Conservation (phyloP, 2,329 filamentous ascomycete species). For the Pseudogymnoascus sp. region DNA sequence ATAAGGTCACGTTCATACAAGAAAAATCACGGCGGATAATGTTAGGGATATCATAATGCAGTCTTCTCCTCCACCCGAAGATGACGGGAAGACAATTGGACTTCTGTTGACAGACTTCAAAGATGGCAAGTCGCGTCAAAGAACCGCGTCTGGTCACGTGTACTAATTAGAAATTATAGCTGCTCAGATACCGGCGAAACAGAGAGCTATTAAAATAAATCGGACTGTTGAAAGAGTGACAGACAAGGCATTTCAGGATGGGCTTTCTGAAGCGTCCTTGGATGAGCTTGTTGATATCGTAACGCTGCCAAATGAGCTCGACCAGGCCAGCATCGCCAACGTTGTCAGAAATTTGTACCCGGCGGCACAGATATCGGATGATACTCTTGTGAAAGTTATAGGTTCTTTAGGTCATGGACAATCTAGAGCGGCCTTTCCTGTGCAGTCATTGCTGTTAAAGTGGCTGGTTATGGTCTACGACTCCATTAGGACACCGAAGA, state of each 20-base stretch:
- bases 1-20: not conserved
- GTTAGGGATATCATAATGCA: not conserved
- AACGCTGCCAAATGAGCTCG: conserved; percentile 58
- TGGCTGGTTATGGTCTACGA: conserved; percentile 76
- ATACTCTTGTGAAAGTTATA: conserved; percentile 56
- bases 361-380: conserved; percentile 49
- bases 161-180: conserved; percentile 31
- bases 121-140: conserved; percentile 21
- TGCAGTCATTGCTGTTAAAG: conserved; percentile 63
- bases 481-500: conserved; percentile 51
- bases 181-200: conserved; percentile 54
- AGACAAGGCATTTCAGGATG: conserved; percentile 56
- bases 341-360: conserved; percentile 72
- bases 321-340: conserved; percentile 63
- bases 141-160: conserved; percentile 4
- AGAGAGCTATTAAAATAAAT: conserved; percentile 54
- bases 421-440: conserved; percentile 61
- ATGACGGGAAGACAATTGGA: not conserved
- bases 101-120: conserved; percentile 20
- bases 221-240: conserved; percentile 54
- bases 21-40: not conserved
- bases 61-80: not conserved
- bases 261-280: conserved; percentile 54
- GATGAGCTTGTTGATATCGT: conserved; percentile 57
- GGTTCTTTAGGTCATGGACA: conserved; percentile 69